Conservation (phyloP, 2,329 filamentous ascomycete species). For the Gnomoniopsis smithogilvyi region DNA sequence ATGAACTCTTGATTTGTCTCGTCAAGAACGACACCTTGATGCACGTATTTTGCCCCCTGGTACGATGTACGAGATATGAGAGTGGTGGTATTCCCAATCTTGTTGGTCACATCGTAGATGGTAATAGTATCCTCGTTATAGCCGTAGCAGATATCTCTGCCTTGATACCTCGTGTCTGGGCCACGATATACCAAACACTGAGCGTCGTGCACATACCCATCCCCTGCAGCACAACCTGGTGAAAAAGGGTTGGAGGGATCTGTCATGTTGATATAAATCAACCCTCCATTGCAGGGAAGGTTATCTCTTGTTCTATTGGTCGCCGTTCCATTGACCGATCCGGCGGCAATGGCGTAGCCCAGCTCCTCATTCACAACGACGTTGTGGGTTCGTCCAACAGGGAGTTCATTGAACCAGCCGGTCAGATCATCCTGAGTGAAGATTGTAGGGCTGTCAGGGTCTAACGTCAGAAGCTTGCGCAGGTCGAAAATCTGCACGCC, state of each 20-base stretch:
- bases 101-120: conserved; percentile 52
- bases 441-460: conserved; percentile 37
- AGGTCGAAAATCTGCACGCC: conserved; percentile 63
- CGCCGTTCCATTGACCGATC: conserved; percentile 35
- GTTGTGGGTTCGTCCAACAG: conserved; percentile 43
- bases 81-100: conserved; percentile 36
- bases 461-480: conserved; percentile 50
- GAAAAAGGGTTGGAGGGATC: conserved; percentile 50
- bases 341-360: conserved; percentile 41
- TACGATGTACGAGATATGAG: conserved; percentile 52
- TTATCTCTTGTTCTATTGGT: conserved; percentile 26
- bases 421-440: conserved; percentile 43
- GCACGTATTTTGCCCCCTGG: conserved; percentile 54
- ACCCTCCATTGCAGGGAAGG: conserved; percentile 40
- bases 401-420: conserved; percentile 36
- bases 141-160: conserved; percentile 48
- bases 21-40: conserved; percentile 55
- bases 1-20: conserved; percentile 41
- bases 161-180: conserved; percentile 41
- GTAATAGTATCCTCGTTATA: conserved; percentile 30
- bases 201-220: conserved; percentile 60
- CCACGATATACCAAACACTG: conserved; percentile 55
- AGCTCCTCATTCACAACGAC: conserved; percentile 42
- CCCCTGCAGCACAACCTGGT: conserved; percentile 49
- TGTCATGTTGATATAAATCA: conserved; percentile 56